A percentile compares a stretch with the other conserved stretches of the same genome.
phyloP scores from a whole-genome alignment of 805 yeast genomes.

The Ogataea methylovora region DNA sequence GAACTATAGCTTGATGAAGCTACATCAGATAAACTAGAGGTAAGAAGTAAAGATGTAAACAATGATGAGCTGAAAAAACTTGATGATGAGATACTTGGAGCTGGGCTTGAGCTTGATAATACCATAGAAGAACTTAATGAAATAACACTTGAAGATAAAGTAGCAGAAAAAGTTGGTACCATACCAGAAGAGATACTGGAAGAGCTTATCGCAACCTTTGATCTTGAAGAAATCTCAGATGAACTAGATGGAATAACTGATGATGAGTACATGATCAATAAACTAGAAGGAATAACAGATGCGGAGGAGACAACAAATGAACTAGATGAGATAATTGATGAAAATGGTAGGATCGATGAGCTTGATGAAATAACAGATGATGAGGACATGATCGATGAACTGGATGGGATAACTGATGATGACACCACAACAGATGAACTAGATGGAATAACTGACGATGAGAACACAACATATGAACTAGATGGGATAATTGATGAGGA shows the following conservation, averaged over 20 bases:
- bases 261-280: neutral
- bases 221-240: neutral
- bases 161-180: neutral
- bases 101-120: no score
- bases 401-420: no score
- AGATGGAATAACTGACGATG: no score
- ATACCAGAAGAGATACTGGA: no score
- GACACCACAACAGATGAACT: neutral
- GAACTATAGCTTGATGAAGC: no score
- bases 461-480: no score
- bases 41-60: no score
- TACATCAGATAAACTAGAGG: no score
- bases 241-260: neutral
- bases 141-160: neutral
- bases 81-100: no score
- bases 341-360: neutral
- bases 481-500: no score
- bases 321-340: neutral
- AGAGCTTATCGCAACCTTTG: neutral
- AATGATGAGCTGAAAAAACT: no score
- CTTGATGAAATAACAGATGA: neutral
- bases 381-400: neutral
- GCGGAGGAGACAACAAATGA: conserved; percentile 1
- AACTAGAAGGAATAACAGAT: conserved; percentile 1
- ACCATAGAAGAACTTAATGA: no score